Evolutionary conservation across 805 yeast genomes (phyloP), one percentile per base, ranked within the genome.

Genomic region (Hagleromyces aurorensis): DNA sequence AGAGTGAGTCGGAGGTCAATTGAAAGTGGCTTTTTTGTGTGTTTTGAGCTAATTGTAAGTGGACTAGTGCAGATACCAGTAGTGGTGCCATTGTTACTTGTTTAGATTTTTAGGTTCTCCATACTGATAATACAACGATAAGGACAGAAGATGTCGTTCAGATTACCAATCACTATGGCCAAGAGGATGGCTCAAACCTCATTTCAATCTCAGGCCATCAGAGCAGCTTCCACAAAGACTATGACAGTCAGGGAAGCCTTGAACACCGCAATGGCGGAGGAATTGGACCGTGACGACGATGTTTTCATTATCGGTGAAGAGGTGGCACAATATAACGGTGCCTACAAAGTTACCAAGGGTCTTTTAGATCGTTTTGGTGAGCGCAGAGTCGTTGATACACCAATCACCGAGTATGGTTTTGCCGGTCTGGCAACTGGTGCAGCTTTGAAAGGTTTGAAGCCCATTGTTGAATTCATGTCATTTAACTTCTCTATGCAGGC

Each of bases 401-500:
- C 99, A 42, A 91, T 91, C 61, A 91, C 99, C 33, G 99, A 91
- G 67, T 89, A 91, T 91, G 99, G 99, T 34, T 89, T 87, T 70
- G 77, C 96, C 28, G 96, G 96, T 55, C 65, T 87, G 43, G 79
- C 94, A 50, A 93, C 84, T 25, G 96, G 96, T 62, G 86, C 96
- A 23, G 91, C 96, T n/a, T 74, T 87, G 55, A 85, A 89, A 34
- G 96, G 96, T 29, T 75, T 91, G 58, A 85, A 84, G 65, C 99
- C 99, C 46, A 76, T 91, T 49, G 85, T 91, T 58, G 99, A 91
- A 68, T 91, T 91, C 66, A 91, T 91, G 99, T 89, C 97, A 14
- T 86, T 89, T 70, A 91, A 91, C 75, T 91, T 91, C 60, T 96
- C 99, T 54, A 89, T 91, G 98, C 99, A 91, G 70, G 82, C 98